A percentile compares a stretch with the other conserved stretches of the same genome.
Evolutionary conservation across 441 rosid genomes (phyloP).

Genomic region (Corymbia citriodora): DNA sequence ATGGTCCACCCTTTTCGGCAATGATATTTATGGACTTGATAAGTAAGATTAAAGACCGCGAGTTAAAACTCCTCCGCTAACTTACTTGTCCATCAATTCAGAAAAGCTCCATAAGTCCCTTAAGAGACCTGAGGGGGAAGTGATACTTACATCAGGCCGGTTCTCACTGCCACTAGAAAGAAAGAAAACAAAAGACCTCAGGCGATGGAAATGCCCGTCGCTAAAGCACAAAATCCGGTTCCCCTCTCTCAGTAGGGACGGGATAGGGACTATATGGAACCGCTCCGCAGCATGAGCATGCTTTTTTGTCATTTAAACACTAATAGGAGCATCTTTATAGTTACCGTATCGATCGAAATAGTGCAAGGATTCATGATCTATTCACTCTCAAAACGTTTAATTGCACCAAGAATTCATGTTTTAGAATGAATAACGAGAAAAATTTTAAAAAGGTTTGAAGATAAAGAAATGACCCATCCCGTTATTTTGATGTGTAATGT

Average conservation of each 20-base stretch:
- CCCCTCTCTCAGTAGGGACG: neutral
- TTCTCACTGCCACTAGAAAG: rapidly evolving
- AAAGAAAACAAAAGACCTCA: too few relatives aligned
- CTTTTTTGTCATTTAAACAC: neutral
- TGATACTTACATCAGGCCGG: too few relatives aligned
- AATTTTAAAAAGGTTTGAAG: rapidly evolving
- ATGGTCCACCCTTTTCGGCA: neutral
- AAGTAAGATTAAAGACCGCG: neutral
- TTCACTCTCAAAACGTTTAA: neutral
- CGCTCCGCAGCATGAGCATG: neutral
- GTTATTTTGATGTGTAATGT: neutral
- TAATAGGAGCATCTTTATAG: neutral
- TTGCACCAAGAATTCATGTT: neutral
- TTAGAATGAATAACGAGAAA: too few relatives aligned
- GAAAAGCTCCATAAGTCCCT: neutral
- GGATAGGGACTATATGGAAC: neutral
- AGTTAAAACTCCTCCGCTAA: neutral
- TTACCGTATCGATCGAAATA: neutral
- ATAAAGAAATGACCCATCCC: neutral
- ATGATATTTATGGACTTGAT: neutral
- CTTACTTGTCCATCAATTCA: neutral
- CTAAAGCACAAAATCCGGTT: neutral
- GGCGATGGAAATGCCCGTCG: too few relatives aligned
- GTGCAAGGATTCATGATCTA: neutral
- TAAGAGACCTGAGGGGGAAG: too few relatives aligned